Conservation (phyloP, 805 yeast genomes). For the Wickerhamomyces rabaulensis region DNA sequence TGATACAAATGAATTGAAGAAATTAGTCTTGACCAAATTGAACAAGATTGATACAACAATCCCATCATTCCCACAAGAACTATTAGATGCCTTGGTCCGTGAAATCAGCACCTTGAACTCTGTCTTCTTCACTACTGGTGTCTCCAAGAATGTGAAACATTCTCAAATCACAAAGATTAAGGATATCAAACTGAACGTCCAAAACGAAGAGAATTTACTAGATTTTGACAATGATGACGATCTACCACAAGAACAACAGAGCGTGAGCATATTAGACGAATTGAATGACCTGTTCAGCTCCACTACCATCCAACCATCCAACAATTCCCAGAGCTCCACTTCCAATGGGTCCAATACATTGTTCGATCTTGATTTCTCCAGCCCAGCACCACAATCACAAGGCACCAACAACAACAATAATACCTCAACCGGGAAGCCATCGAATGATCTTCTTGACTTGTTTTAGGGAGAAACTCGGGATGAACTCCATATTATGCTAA, state of each 20-base stretch:
- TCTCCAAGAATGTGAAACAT: conserved; percentile 28
- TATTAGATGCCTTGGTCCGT: conserved; percentile 61
- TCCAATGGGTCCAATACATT: conserved; percentile 8
- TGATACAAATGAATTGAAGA: conserved; percentile 30
- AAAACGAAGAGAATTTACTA: conserved; percentile 77
- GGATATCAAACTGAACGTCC: conserved; percentile 74
- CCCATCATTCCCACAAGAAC: conserved; percentile 60
- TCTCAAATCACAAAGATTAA: conserved; percentile 55
- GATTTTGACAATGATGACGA: conserved; percentile 65
- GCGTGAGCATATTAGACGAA: conserved; percentile 56
- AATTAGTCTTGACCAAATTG: conserved; percentile 52
- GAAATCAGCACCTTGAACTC: conserved; percentile 85
- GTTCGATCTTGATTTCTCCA: conserved; percentile 2
- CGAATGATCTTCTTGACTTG: not conserved
- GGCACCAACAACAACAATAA: not conserved
- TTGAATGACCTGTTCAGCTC: conserved; percentile 64
- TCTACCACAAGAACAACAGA: conserved; percentile 14
- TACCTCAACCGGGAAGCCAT: not conserved
- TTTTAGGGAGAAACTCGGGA: not conserved
- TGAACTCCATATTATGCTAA: not conserved
- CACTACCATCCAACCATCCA: conserved; percentile 27
- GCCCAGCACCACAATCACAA: not conserved
- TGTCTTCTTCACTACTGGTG: conserved; percentile 81
- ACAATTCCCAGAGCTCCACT: conserved; percentile 5
- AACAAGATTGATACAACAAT: conserved; percentile 74